Base-by-base conservation (phyloP, 164 flowering plant genomes). In the Magnolia changhungtana region DNA sequence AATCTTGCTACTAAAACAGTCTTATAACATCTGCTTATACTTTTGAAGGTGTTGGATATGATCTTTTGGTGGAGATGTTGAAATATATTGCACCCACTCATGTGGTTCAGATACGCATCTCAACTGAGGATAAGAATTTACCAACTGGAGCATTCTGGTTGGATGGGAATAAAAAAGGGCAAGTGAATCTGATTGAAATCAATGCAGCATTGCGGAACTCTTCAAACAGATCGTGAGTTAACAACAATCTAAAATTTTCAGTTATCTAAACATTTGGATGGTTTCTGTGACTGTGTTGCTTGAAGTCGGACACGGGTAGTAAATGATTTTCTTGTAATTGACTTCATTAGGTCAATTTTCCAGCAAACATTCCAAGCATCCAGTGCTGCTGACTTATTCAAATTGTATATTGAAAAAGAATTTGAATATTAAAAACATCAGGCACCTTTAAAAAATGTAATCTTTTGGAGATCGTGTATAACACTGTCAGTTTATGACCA, bases 81-180 rank as follows among this genome's bases (percentile, higher is more conserved):
- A 88, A 78, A 59, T 78, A 89, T 76, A 88, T 91, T 68, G 74
- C 87, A 86, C 94, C 98, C 29, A 86, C 92, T 2, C 99, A 94
- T 83, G 93, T 96, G 76, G 92, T 96, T 73, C 91, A 94, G 84
- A 87, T 96, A 72, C 89, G 86, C 72, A 88, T 86, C 71, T 87
- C 95, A 52, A 77, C 82, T 66, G 87, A 81, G 79, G 78, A 78
- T 66, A 96, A 90, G 86, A 90, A 96, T 79, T 85, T 96, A 51
- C 99, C 99, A 45, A 73, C 79, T 77, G 98, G 98, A 67, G 79
- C 83, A 72, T 93, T 95, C 79, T 95, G 98, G 98, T 73, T 84
- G 58, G 84, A 86, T 65, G 90, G 70, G 20, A 83, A 78, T 55
- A 49, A 80, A 61, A 76, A 77, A 67, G 84, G 37, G 67, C 27